phyloP scores from a whole-genome alignment of 768 basidiomycete genomes.

The Panaeolus papilionaceus region DNA sequence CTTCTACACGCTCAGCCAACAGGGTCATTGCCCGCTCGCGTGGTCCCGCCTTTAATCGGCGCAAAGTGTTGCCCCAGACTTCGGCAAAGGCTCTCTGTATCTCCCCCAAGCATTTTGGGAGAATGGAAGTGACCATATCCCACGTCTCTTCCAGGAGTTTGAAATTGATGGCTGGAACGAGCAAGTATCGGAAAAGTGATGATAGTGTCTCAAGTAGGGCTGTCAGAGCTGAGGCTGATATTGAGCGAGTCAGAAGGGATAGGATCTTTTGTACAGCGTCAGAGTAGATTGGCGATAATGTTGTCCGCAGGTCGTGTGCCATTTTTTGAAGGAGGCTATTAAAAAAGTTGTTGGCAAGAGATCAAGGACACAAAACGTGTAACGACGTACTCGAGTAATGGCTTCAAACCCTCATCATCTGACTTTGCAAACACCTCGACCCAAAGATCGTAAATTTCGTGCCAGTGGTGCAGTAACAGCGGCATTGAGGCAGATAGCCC shows the following conservation, averaged over 20 bases:
- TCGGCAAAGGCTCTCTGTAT: slow-evolving; percentile 83
- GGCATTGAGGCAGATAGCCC: slow-evolving; percentile 77
- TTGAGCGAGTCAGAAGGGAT: slow-evolving; percentile 58
- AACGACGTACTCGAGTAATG: slow-evolving; percentile 74
- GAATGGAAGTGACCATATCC: slow-evolving; percentile 51
- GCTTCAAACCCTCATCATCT: slow-evolving; percentile 75
- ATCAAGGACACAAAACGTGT: slow-evolving; percentile 7
- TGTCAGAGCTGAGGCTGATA: slow-evolving; percentile 66
- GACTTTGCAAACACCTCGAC: slow-evolving; percentile 56
- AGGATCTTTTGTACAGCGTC: slow-evolving; percentile 63
- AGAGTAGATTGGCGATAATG: slow-evolving; percentile 67
- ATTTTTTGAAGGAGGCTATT: slow-evolving; percentile 78
- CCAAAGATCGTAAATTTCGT: slow-evolving; percentile 73
- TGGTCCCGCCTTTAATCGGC: slow-evolving; percentile 69
- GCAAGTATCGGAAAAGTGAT: slow-evolving; percentile 72
- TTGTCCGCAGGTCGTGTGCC: slow-evolving; percentile 80
- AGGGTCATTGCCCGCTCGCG: slow-evolving; percentile 62
- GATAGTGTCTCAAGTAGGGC: slow-evolving; percentile 72
- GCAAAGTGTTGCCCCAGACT: slow-evolving; percentile 82
- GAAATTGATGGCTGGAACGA: slow-evolving; percentile 66
- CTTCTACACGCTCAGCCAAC: slow-evolving; percentile 56
- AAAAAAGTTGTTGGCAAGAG: slow-evolving; percentile 17
- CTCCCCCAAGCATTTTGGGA: slow-evolving; percentile 70
- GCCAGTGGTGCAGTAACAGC: slow-evolving; percentile 81
- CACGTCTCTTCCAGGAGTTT: slow-evolving; percentile 67